phyloP scores from a whole-genome alignment of 2,329 filamentous ascomycete species.

The Grosmannia clavigera region DNA sequence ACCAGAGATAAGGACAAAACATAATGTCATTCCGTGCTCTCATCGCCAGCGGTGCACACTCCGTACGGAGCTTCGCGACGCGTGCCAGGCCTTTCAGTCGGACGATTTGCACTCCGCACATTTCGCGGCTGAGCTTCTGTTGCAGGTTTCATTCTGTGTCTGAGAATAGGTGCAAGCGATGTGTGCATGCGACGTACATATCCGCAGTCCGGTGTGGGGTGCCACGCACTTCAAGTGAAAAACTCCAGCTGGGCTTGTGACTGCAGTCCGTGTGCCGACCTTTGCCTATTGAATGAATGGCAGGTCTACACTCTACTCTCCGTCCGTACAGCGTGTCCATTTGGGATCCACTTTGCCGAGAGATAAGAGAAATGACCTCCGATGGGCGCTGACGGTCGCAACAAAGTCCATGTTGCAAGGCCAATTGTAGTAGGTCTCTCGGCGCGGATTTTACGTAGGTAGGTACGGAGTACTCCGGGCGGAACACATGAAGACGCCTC shows the following conservation, averaged over 20 bases:
- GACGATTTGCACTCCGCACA: not conserved
- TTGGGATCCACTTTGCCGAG: slow-evolving; percentile 9
- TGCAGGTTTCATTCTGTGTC: not conserved
- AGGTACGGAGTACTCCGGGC: not conserved
- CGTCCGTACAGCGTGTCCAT: not conserved
- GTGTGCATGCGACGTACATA: not conserved
- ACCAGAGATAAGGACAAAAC: not conserved
- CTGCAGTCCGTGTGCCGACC: too few relatives aligned
- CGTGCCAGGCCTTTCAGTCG: not conserved
- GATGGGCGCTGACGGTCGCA: not conserved
- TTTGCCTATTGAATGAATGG: too few relatives aligned
- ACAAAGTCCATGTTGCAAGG: too few relatives aligned
- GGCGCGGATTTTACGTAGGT: not conserved
- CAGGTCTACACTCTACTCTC: too few relatives aligned
- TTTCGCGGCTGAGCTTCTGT: not conserved
- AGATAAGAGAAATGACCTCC: slow-evolving; percentile 11
- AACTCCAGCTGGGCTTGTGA: not conserved
- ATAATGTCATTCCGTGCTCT: not conserved
- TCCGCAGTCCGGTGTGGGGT: not conserved
- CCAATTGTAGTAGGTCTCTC: not conserved
- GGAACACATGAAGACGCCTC: not conserved
- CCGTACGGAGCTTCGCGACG: not conserved
- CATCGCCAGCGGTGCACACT: not conserved
- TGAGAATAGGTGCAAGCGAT: not conserved
- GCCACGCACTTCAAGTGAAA: not conserved